These are phyloP conservation scores for Entophlyctis luteolus DNA, from an alignment of 192 early-diverging fungal genomes.

Conservation along the genomic window DNA sequence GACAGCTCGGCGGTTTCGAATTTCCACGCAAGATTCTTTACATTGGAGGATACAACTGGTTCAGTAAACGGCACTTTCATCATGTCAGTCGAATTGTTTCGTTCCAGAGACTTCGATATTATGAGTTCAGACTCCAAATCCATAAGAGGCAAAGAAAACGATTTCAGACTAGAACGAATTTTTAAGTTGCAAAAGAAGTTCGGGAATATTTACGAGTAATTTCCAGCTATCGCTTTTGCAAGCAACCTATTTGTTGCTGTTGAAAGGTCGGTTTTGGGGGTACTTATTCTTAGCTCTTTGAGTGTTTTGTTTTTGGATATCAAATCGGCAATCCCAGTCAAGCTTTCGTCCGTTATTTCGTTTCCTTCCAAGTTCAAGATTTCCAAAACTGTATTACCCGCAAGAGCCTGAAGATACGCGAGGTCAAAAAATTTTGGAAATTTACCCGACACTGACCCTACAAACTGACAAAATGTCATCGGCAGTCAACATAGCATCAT, in stretches of 20 bases:
- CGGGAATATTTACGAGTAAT: background rate
- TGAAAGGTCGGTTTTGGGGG: background rate
- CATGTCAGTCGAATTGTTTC: background rate
- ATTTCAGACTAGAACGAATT: background rate
- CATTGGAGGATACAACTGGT: background rate
- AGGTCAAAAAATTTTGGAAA: background rate
- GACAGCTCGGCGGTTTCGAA: background rate
- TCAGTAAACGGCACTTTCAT: too few species aligned
- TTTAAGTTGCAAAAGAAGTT: background rate
- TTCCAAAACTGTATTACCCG: background rate
- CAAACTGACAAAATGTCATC: slow-evolving; percentile 2
- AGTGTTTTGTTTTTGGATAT: background rate
- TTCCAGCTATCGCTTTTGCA: background rate
- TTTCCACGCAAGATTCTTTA: slow-evolving; percentile 1
- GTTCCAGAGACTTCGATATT: background rate
- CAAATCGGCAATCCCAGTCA: background rate
- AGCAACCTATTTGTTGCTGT: background rate
- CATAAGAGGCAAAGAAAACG: background rate
- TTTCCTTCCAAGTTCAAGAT: background rate
- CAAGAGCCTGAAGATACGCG: background rate
- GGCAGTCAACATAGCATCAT: background rate
- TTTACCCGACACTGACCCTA: background rate
- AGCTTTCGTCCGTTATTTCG: background rate
- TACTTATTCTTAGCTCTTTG: slow-evolving; percentile 1
- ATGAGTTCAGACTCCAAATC: background rate